Evolutionary conservation across 441 rosid genomes (phyloP).

Genomic region (Pelargonium exstipulatum): DNA sequence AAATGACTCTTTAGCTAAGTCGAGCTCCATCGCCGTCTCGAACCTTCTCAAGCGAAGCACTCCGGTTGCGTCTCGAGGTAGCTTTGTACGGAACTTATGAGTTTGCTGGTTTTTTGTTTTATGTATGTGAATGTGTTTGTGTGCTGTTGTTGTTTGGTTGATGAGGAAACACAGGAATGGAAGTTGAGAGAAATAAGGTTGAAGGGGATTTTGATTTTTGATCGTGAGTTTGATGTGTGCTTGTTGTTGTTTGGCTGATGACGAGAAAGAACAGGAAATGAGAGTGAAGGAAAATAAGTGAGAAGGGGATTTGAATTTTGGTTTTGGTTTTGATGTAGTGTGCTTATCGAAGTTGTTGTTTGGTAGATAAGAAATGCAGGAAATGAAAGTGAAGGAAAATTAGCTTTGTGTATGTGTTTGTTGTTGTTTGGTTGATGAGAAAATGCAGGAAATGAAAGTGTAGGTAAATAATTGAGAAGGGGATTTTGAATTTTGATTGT

Average conservation of each 20-base stretch:
- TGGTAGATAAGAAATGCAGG: too few species aligned
- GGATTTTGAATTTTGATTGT: constrained; percentile 1
- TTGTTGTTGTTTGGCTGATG: neutral
- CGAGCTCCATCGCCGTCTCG: constrained; percentile 28
- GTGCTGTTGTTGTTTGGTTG: constrained; percentile 1
- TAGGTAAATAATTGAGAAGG: neutral
- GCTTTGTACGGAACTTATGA: neutral
- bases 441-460: neutral
- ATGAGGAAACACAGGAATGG: neutral
- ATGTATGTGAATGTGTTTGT: neutral
- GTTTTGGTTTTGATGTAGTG: too few species aligned
- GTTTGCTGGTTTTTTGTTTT: neutral
- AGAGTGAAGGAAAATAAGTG: too few species aligned
- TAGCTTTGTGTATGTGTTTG: neutral
- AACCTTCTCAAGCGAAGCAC: constrained; percentile 42
- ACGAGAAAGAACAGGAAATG: too few species aligned
- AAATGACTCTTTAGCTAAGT: neutral
- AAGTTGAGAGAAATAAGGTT: neutral
- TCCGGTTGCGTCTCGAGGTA: neutral
- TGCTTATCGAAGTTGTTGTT: too few species aligned
- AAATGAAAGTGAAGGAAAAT: neutral
- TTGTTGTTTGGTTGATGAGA: constrained; percentile 1
- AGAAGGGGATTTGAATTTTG: neutral
- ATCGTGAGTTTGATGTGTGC: neutral
- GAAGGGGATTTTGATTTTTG: neutral